phyloP scores from a whole-genome alignment of 371 early-diverging fungal species.

The Rhizopus stolonifer region DNA sequence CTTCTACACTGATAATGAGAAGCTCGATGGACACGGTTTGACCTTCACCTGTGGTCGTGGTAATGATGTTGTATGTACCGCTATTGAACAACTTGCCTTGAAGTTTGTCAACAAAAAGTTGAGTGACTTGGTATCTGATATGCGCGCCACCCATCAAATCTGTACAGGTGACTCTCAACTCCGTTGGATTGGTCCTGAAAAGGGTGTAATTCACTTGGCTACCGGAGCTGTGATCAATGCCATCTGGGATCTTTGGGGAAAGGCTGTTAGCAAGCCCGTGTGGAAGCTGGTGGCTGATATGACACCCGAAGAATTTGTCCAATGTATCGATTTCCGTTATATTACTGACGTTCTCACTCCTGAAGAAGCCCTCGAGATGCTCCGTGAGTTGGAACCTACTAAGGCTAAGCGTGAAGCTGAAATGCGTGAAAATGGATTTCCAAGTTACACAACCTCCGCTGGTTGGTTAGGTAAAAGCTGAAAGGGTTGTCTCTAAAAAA shows the following conservation, averaged over 20 bases:
- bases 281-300: slow-evolving; percentile 55
- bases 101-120: slow-evolving; percentile 44
- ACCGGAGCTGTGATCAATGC: slow-evolving; percentile 58
- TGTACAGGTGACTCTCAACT: slow-evolving; percentile 53
- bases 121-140: slow-evolving; percentile 31
- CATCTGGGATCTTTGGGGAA: slow-evolving; percentile 59
- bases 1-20: slow-evolving; percentile 38
- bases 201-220: slow-evolving; percentile 52
- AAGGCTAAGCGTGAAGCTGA: slow-evolving; percentile 39
- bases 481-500: background rate
- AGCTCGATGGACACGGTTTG: slow-evolving; percentile 48
- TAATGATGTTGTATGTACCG: slow-evolving; percentile 43
- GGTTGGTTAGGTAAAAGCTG: slow-evolving; percentile 54
- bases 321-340: slow-evolving; percentile 53
- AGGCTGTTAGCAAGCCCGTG: slow-evolving; percentile 51
- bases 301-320: slow-evolving; percentile 54
- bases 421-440: slow-evolving; percentile 43
- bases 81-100: slow-evolving; percentile 43
- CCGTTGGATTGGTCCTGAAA: slow-evolving; percentile 57
- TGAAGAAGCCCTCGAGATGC: slow-evolving; percentile 47
- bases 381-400: slow-evolving; percentile 31
- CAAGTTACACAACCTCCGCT: slow-evolving; percentile 53
- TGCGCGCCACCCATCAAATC: slow-evolving; percentile 48
- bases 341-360: slow-evolving; percentile 58
- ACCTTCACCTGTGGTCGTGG: slow-evolving; percentile 55